Conservation (phyloP, 2,329 filamentous ascomycete species). For the Scolecobasidium constrictum region DNA sequence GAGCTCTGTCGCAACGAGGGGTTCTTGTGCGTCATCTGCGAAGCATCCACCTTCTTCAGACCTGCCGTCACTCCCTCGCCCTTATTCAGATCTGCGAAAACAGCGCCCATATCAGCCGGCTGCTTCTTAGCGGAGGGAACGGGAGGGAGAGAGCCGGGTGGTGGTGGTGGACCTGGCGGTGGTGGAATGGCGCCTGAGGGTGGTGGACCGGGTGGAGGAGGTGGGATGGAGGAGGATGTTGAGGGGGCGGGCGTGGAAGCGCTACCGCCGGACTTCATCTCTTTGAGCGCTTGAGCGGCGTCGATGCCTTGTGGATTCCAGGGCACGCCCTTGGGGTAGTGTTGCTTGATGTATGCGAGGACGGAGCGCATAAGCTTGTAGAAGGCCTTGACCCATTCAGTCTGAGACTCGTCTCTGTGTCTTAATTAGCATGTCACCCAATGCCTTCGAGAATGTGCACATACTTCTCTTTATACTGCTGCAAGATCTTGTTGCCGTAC, state of each 20-base stretch:
- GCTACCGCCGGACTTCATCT: constrained; percentile 36
- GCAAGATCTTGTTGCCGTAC: constrained; percentile 88
- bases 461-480: constrained; percentile 76
- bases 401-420: constrained; percentile 61
- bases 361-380: constrained; percentile 83
- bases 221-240: constrained; percentile 28
- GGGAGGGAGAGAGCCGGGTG: constrained; percentile 53
- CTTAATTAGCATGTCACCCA: background rate
- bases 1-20: constrained; percentile 68
- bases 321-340: constrained; percentile 65
- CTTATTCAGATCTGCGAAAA: constrained; percentile 86
- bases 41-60: constrained; percentile 86
- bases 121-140: constrained; percentile 32
- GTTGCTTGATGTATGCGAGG: constrained; percentile 70
- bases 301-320: constrained; percentile 78
- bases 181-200: constrained; percentile 42
- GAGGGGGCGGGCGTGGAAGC: constrained; percentile 20
- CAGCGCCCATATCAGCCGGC: constrained; percentile 60
- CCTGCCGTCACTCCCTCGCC: constrained; percentile 80
- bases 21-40: constrained; percentile 98
- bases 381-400: constrained; percentile 87
- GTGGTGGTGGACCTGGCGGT: constrained; percentile 59
- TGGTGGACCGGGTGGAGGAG: constrained; percentile 42
- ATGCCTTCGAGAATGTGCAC: constrained; percentile 15
- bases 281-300: constrained; percentile 56